Evolutionary conservation across 2,329 filamentous ascomycete species (phyloP), one percentile per base, ranked within the genome.

Genomic region (Paecilomyces dactylethromorphus): DNA sequence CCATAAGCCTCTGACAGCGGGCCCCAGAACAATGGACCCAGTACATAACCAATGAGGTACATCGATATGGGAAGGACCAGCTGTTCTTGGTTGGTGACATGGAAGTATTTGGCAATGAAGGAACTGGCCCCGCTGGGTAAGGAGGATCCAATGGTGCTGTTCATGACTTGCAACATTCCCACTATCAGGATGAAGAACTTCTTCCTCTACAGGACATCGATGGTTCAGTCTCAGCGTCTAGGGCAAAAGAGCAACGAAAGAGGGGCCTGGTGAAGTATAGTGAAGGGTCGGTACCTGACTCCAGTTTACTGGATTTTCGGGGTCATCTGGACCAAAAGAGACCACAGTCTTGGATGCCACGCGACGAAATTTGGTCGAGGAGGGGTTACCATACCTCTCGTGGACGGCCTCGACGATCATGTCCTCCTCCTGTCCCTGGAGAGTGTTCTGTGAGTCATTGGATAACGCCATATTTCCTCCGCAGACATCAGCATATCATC

Each of bases 1-100:
- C 78, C 78, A 58, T 72, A 71, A 32, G 76, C 66, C 54, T 81
- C 78, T 1, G 75, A 77, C 12, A 78, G 65, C 0, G 78, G 78
- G 0, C 75, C 76, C 57, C 74, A 79, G 3, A 80, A 53, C 10
- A 79, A 67, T 0, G 78, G 78, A 0, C 77, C 78, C 26, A 79
- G 55, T 50, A 75, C 71, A 57, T 76, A 78, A 12, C 75, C 75
- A 10, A 76, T 66, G 0, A 78, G 65, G 58, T 75, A 78, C 18
- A 75, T 64, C 1, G 75, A 77, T 51, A 76, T 76, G 0, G 74
- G 74, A 5, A 78, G 64, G 7, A 74, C 74, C 1, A 76, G 63
- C 12, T 70, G 65, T 55, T 72, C 61, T 33, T 72, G 52, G 49
- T 69, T 69, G 10, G 68, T 69, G 51, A 74, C 64, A 33, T 70